Percentiles rank a stretch among this genome's conserved stretches.
Evolutionary conservation across 1,284 basidiomycete genomes (phyloP).

Genomic region (Cryptococcus sp.): DNA sequence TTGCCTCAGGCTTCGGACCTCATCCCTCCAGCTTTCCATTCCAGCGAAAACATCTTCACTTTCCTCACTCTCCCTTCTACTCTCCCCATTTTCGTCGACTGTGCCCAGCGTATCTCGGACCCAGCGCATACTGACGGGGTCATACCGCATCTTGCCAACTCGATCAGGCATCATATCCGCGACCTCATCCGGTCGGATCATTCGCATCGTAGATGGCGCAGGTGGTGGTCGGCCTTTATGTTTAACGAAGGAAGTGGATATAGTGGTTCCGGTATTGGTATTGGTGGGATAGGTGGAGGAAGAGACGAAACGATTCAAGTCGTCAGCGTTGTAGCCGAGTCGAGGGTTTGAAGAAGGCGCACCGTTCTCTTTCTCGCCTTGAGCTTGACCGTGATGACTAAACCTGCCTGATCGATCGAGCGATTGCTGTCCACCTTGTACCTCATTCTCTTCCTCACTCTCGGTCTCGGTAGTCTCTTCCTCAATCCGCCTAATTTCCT

Average conservation of each 20-base stretch:
- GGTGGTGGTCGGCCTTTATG: slow-evolving; percentile 61
- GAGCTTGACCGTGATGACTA: not conserved
- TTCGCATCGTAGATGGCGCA: slow-evolving; percentile 34
- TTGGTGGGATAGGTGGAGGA: slow-evolving; percentile 47
- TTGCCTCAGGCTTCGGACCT: not conserved
- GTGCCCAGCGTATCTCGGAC: slow-evolving; percentile 56
- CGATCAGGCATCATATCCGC: slow-evolving; percentile 59
- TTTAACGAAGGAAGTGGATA: slow-evolving; percentile 75
- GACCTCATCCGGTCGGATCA: slow-evolving; percentile 73
- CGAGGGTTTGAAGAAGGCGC: slow-evolving; percentile 1
- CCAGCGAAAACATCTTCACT: slow-evolving; percentile 82
- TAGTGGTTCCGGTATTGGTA: slow-evolving; percentile 59
- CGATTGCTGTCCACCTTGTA: not conserved
- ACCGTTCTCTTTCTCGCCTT: slow-evolving; percentile 2
- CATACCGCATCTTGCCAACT: slow-evolving; percentile 81
- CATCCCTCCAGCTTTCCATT: slow-evolving; percentile 63
- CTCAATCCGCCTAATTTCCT: slow-evolving; percentile 41
- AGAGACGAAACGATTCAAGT: slow-evolving; percentile 79
- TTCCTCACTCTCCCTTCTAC: slow-evolving; percentile 49
- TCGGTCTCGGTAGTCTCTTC: slow-evolving; percentile 15
- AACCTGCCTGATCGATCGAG: slow-evolving; percentile 2
- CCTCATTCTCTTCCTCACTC: slow-evolving; percentile 10
- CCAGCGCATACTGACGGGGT: slow-evolving; percentile 75
- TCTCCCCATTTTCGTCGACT: slow-evolving; percentile 40
- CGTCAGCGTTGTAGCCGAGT: slow-evolving; percentile 50